These are phyloP conservation scores for Blumeria graminis DNA, from an alignment of 2,329 filamentous ascomycete species.

Conservation along the genomic window DNA sequence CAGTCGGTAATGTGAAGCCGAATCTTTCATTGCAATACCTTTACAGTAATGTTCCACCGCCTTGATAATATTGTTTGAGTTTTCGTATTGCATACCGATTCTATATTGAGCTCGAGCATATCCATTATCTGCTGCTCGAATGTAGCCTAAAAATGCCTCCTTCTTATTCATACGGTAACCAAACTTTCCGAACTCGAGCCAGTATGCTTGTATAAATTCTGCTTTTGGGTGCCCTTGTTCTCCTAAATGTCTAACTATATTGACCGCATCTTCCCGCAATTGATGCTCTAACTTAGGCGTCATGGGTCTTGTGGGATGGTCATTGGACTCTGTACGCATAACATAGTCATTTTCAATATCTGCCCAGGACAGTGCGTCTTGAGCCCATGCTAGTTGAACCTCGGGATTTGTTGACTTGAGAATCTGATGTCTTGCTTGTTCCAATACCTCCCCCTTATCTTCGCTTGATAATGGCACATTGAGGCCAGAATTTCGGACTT, in stretches of 20 bases:
- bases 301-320: conserved; percentile 31
- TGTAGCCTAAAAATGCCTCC: conserved; percentile 75
- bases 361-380: conserved; percentile 73
- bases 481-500: conserved; percentile 50
- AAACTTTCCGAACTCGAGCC: conserved; percentile 96
- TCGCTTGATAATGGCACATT: conserved; percentile 88
- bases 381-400: conserved; percentile 91
- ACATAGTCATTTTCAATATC: conserved; percentile 63
- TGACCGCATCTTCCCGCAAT: conserved; percentile 66
- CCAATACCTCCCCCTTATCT: conserved; percentile 74
- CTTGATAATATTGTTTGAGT: conserved; percentile 75
- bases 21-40: conserved; percentile 60
- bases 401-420: conserved; percentile 85
- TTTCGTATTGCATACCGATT: conserved; percentile 96
- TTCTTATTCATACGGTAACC: conserved; percentile 77
- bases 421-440: conserved; percentile 60
- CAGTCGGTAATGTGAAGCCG: conserved; percentile 62
- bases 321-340: conserved; percentile 16
- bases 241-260: conserved; percentile 72
- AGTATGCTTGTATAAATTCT: conserved; percentile 84
- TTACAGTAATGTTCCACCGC: conserved; percentile 76
- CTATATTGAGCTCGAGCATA: conserved; percentile 82
- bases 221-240: conserved; percentile 85
- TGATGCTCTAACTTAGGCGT: conserved; percentile 81
- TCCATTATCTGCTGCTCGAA: conserved; percentile 60